Evolutionary conservation across 139 green algal species (phyloP).

Genomic region (Pseudopediastrum boryanum): DNA sequence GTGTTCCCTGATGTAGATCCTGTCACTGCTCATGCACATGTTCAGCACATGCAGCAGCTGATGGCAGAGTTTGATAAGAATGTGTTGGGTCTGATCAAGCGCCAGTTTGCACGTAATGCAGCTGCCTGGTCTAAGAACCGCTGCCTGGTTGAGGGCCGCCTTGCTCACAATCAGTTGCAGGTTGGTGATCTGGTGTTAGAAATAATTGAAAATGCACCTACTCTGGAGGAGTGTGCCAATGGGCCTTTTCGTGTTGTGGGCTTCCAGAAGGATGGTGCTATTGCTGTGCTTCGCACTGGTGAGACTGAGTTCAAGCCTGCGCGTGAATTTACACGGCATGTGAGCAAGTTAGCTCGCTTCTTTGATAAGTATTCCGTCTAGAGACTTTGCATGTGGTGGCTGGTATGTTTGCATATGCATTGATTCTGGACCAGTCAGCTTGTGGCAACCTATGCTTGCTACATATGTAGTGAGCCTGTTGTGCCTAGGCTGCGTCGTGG

Average conservation of each 20-base stretch:
- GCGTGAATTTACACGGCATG: background rate
- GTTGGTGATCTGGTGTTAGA: constrained; percentile 20
- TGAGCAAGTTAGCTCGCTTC: constrained; percentile 1
- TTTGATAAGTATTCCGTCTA: too few relatives aligned
- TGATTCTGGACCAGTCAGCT: too few relatives aligned
- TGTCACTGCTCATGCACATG: background rate
- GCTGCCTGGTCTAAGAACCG: background rate
- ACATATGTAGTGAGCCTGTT: too few relatives aligned
- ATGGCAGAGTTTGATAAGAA: background rate
- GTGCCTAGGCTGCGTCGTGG: too few relatives aligned
- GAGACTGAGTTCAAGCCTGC: background rate
- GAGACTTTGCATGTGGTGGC: too few relatives aligned
- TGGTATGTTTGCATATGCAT: too few relatives aligned
- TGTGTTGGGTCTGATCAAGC: background rate
- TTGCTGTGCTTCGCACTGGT: background rate
- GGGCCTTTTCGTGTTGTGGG: constrained; percentile 10
- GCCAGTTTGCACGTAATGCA: constrained; percentile 15
- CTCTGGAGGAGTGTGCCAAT: background rate
- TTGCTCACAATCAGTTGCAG: background rate
- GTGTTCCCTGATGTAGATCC: background rate
- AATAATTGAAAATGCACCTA: background rate
- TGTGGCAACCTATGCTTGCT: too few relatives aligned
- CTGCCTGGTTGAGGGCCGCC: background rate
- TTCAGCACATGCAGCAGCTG: background rate
- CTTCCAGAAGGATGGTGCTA: background rate